A percentile compares a stretch with the other conserved stretches of the same genome.
Evolutionary conservation across 2,329 filamentous ascomycete genomes (phyloP).

Genomic region (Colletotrichum magnum): DNA sequence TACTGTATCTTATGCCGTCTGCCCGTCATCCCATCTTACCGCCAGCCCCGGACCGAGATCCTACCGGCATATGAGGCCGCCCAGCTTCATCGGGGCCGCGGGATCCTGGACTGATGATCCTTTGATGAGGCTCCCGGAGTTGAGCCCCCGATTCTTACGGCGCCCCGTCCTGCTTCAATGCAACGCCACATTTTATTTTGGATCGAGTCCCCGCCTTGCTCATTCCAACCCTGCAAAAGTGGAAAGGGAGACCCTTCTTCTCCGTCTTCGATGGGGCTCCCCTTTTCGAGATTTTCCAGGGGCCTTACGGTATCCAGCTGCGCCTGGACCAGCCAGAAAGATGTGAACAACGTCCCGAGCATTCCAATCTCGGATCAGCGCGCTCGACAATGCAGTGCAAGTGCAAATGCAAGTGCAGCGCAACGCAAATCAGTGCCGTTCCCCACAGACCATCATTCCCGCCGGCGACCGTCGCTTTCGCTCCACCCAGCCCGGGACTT

Average conservation of each 20-base stretch:
- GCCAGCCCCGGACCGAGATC: not conserved
- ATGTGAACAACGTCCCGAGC: not conserved
- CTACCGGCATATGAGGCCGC: not conserved
- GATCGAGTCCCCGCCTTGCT: not conserved
- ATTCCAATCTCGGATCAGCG: conserved; percentile 17
- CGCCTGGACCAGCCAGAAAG: conserved; percentile 1
- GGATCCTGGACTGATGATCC: not conserved
- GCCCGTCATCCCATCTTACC: conserved; percentile 13
- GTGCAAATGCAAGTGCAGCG: no score
- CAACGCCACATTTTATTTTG: conserved; percentile 18
- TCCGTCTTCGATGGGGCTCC: not conserved
- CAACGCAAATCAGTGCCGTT: not conserved
- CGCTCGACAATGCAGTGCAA: not conserved
- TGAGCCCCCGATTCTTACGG: conserved; percentile 13
- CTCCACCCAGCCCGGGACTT: conserved; percentile 27
- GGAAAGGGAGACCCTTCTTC: conserved; percentile 21
- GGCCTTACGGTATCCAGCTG: not conserved
- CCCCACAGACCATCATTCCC: conserved; percentile 1
- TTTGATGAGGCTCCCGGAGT: conserved; percentile 20
- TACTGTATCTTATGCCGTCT: not conserved
- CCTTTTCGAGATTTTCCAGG: conserved; percentile 2
- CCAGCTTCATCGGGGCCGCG: not conserved
- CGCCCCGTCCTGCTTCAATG: conserved; percentile 12
- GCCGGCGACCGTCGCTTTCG: not conserved
- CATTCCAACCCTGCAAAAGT: conserved; percentile 11